Conservation (phyloP, 2,329 filamentous ascomycete genomes). For the Gnomoniopsis sp. region DNA sequence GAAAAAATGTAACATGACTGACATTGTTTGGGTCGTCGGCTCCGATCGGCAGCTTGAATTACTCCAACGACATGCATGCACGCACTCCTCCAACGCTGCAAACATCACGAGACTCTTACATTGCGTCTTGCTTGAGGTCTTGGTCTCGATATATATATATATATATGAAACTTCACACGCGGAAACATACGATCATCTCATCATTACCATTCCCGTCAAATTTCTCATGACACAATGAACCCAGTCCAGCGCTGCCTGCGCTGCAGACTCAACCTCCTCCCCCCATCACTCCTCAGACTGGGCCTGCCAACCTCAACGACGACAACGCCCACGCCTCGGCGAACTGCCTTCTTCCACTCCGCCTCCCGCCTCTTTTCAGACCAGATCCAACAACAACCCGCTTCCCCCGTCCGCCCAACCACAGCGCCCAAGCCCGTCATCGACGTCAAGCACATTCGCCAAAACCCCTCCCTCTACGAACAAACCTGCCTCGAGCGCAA, state of each 20-base stretch:
- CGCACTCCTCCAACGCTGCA: too few relatives aligned
- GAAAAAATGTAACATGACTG: not conserved
- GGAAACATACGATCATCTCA: too few relatives aligned
- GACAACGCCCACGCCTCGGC: not conserved
- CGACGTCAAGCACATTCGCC: constrained; percentile 86
- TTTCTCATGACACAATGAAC: not conserved
- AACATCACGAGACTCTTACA: too few relatives aligned
- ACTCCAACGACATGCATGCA: too few relatives aligned
- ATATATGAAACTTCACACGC: too few relatives aligned
- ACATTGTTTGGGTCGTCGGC: too few relatives aligned
- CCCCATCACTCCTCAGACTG: not conserved
- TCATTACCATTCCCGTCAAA: too few relatives aligned
- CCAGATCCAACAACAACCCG: constrained; percentile 7
- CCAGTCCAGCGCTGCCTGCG: not conserved
- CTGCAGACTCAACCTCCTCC: not conserved
- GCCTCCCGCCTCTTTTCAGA: constrained; percentile 14
- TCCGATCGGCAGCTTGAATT: too few relatives aligned
- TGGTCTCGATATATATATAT: too few relatives aligned
- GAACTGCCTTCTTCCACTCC: constrained; percentile 1
- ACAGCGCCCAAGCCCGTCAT: constrained; percentile 75
- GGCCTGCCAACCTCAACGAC: too few relatives aligned
- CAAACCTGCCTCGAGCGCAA: constrained; percentile 84
- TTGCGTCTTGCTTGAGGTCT: too few relatives aligned
- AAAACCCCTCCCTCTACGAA: constrained; percentile 76
- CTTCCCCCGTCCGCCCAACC: constrained; percentile 47